Conservation (phyloP, 2,329 filamentous ascomycete genomes). For the Sclerotinia minor region DNA sequence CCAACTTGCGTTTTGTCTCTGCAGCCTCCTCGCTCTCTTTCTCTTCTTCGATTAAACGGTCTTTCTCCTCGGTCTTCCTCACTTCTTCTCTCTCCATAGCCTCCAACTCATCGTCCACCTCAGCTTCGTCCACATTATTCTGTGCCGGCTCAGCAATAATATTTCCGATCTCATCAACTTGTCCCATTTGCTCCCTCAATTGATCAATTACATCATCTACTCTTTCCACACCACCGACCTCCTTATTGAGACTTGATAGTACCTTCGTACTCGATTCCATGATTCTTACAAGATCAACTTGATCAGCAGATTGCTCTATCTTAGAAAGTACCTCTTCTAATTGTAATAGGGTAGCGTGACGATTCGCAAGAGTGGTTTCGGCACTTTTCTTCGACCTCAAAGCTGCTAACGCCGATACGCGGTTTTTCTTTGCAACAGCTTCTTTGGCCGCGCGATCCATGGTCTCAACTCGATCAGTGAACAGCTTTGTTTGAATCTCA, state of each 20-base stretch:
- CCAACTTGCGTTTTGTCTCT: constrained; percentile 39
- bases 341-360: constrained; percentile 73
- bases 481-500: constrained; percentile 66
- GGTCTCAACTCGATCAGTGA: constrained; percentile 66
- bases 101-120: constrained; percentile 86
- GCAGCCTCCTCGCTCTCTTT: constrained; percentile 37
- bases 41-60: constrained; percentile 35
- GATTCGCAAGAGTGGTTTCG: constrained; percentile 69
- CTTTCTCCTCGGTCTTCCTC: constrained; percentile 46
- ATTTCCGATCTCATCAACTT: constrained; percentile 77
- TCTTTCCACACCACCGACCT: constrained; percentile 73
- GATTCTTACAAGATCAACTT: constrained; percentile 77
- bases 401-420: constrained; percentile 71
- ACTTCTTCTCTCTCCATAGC: constrained; percentile 60
- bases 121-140: constrained; percentile 69
- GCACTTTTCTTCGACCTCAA: constrained; percentile 81
- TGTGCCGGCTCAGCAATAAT: constrained; percentile 66
- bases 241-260: constrained; percentile 69
- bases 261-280: constrained; percentile 78
- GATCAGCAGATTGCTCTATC: constrained; percentile 82
- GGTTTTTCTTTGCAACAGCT: constrained; percentile 72
- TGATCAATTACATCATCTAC: constrained; percentile 76
- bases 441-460: constrained; percentile 65
- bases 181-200: constrained; percentile 75
- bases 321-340: constrained; percentile 80